Conservation (phyloP, 2,329 filamentous ascomycete genomes). For the Aspergillus phoenicis region DNA sequence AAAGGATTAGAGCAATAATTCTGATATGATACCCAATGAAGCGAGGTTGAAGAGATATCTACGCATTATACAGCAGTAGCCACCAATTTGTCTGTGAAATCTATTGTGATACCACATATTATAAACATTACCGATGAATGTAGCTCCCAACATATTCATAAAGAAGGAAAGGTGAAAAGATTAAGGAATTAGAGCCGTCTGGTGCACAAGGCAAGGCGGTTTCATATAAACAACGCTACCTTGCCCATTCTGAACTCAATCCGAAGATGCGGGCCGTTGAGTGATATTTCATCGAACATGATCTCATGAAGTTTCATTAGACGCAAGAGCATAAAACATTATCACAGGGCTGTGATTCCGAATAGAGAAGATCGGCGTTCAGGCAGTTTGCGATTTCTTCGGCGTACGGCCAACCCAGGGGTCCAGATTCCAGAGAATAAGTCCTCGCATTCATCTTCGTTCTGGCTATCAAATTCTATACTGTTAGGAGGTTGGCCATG, state of each 20-base stretch:
- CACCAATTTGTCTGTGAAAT: neutral
- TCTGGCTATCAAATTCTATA: conserved; percentile 65
- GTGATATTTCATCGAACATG: neutral
- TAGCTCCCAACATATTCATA: neutral
- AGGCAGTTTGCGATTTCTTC: conserved; percentile 44
- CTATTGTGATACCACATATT: no score
- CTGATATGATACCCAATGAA: neutral
- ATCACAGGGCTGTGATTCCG: conserved; percentile 23
- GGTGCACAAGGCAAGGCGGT: neutral
- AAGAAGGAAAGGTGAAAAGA: neutral
- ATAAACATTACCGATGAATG: no score
- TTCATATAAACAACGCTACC: no score
- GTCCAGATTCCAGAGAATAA: conserved; percentile 65
- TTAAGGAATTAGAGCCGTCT: neutral
- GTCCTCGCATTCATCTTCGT: conserved; percentile 69
- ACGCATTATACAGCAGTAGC: neutral
- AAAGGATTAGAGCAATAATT: neutral
- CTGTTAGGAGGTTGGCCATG: conserved; percentile 30
- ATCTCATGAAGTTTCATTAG: neutral
- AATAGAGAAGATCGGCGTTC: conserved; percentile 31
- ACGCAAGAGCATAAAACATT: neutral
- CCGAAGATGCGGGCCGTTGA: neutral
- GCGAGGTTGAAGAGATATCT: neutral
- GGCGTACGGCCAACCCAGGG: conserved; percentile 52
- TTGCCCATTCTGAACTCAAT: neutral